Conservation (phyloP, 805 yeast genomes). For the Sugiyamaella marilandica region DNA sequence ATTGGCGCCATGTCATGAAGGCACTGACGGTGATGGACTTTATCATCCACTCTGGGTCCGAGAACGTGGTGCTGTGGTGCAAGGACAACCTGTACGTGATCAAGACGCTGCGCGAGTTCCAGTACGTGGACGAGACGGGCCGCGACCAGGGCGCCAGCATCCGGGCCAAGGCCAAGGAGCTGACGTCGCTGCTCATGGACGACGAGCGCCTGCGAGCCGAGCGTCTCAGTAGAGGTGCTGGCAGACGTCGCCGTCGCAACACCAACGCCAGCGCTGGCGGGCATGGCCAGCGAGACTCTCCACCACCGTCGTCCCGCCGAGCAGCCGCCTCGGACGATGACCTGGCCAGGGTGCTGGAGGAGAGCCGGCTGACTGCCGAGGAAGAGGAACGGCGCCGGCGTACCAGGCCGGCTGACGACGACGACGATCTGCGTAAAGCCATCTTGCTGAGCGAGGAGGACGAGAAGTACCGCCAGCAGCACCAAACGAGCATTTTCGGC, state of each 20-base stretch:
- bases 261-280: conserved; percentile 18
- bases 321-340: conserved; percentile 54
- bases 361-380: conserved; percentile 74
- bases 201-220: conserved; percentile 75
- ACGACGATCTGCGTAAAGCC: conserved; percentile 64
- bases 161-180: conserved; percentile 84
- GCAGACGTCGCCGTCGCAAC: conserved; percentile 18
- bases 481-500: conserved; percentile 17
- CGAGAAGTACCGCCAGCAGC: conserved; percentile 52
- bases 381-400: conserved; percentile 61
- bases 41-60: conserved; percentile 78
- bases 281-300: conserved; percentile 12
- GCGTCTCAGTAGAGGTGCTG: conserved; percentile 42
- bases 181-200: conserved; percentile 73
- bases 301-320: neutral
- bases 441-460: conserved; percentile 70
- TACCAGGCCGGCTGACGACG: conserved; percentile 33
- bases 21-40: conserved; percentile 85
- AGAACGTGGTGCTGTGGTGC: conserved; percentile 87
- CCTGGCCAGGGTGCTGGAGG: conserved; percentile 72
- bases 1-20: conserved; percentile 95
- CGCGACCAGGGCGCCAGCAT: conserved; percentile 84
- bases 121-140: conserved; percentile 69
- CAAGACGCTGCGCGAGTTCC: conserved; percentile 87
- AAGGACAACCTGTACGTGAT: conserved; percentile 82